Percentiles rank a stretch among this genome's conserved stretches.
Conservation (phyloP, 2,329 filamentous ascomycete species). For the Penicillium paneum region DNA sequence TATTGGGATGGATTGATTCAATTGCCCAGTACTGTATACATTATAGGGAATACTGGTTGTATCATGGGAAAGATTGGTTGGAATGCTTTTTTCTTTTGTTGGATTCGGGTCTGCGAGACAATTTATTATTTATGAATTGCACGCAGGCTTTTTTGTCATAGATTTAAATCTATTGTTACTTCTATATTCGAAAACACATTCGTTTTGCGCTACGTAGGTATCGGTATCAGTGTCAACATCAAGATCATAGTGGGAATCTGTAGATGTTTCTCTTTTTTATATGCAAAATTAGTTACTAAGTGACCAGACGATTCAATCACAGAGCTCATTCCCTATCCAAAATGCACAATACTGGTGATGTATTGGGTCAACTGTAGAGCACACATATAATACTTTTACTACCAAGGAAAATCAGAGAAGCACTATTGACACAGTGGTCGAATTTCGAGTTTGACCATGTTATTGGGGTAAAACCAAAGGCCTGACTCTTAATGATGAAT, state of each 20-base stretch:
- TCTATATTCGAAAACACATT: neutral
- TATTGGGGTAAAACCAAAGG: neutral
- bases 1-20: constrained; percentile 4
- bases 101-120: neutral
- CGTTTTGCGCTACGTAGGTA: neutral
- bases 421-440: neutral
- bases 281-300: neutral
- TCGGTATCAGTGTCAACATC: neutral
- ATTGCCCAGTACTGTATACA: constrained; percentile 3
- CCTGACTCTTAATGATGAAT: no score
- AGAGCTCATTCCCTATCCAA: neutral
- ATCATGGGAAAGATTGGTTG: neutral
- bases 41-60: neutral
- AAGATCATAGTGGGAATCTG: neutral
- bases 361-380: no score
- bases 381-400: no score
- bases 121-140: neutral
- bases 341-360: no score
- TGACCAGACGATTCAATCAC: neutral
- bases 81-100: neutral
- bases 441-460: no score
- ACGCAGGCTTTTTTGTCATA: neutral
- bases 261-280: neutral
- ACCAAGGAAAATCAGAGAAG: neutral
- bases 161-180: neutral